These are phyloP conservation scores for Leccinum longicurvipes DNA, from an alignment of 768 basidiomycete genomes.

Conservation along the genomic window DNA sequence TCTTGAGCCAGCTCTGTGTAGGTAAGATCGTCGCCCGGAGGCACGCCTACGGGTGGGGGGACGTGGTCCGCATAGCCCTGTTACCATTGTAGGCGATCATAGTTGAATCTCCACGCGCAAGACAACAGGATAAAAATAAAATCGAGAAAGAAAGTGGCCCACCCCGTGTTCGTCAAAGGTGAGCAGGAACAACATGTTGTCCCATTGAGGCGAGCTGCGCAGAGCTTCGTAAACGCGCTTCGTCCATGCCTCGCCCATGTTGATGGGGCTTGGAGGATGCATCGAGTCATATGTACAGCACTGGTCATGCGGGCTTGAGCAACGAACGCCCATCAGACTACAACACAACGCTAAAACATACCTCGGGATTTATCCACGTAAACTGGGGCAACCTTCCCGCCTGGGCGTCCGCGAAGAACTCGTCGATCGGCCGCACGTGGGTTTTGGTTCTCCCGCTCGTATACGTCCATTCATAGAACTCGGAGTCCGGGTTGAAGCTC, in stretches of 20 bases:
- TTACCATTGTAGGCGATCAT: not conserved
- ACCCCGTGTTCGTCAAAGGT: slow-evolving; percentile 29
- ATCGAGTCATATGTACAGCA: slow-evolving; percentile 25
- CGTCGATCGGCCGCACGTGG: slow-evolving; percentile 12
- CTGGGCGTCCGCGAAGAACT: slow-evolving; percentile 20
- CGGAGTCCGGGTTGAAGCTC: slow-evolving; percentile 25
- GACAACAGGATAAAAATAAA: not conserved
- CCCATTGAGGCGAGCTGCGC: slow-evolving; percentile 25
- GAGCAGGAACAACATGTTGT: slow-evolving; percentile 16
- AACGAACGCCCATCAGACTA: not conserved
- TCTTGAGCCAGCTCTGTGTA: slow-evolving; percentile 22
- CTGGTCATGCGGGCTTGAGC: not conserved
- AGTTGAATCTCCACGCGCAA: not conserved
- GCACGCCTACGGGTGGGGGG: slow-evolving; percentile 18
- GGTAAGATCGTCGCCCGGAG: slow-evolving; percentile 22
- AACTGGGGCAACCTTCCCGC: slow-evolving; percentile 25
- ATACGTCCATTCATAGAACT: slow-evolving; percentile 22
- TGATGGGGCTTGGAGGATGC: slow-evolving; percentile 26
- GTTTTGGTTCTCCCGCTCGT: slow-evolving; percentile 15
- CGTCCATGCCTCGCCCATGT: slow-evolving; percentile 24
- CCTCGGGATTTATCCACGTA: slow-evolving; percentile 28
- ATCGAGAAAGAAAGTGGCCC: not conserved
- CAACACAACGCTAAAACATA: not conserved
- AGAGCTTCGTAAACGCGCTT: slow-evolving; percentile 24
- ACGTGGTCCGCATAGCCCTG: slow-evolving; percentile 27